Evolutionary conservation across 768 basidiomycete species (phyloP).

Genomic region (Butyriboletus loyo): DNA sequence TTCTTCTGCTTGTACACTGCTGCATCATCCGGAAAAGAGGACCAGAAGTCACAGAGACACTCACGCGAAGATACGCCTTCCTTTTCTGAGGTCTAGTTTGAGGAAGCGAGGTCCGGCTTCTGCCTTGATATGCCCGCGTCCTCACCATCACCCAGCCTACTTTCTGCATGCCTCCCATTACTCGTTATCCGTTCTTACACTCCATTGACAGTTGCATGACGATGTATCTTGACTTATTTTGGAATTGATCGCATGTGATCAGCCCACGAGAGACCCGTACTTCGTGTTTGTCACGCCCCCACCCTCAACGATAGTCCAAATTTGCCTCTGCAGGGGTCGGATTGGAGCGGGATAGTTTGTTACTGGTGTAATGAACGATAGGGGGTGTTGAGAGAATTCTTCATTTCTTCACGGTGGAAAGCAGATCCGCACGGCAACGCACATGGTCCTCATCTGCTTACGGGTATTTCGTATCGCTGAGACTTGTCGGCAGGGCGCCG

Average conservation of each 20-base stretch:
- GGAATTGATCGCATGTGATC: constrained; percentile 2
- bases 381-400: background rate
- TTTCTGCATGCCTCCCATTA: background rate
- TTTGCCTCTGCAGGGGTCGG: background rate
- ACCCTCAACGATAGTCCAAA: background rate
- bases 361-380: background rate
- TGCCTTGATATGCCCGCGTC: background rate
- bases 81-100: constrained; percentile 1
- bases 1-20: constrained; percentile 31
- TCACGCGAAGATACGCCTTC: background rate
- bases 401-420: background rate
- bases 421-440: background rate
- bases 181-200: background rate
- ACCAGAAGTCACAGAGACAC: background rate
- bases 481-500: background rate
- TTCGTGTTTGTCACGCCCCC: background rate
- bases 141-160: background rate
- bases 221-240: constrained; percentile 3
- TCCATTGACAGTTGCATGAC: background rate
- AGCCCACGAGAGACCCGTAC: background rate
- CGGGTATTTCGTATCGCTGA: background rate
- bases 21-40: constrained; percentile 18
- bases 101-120: background rate
- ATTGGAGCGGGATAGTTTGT: background rate
- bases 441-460: too few relatives aligned